Evolutionary conservation across 106 monocot species (phyloP).

Genomic region (Platanthera zijinensis): DNA sequence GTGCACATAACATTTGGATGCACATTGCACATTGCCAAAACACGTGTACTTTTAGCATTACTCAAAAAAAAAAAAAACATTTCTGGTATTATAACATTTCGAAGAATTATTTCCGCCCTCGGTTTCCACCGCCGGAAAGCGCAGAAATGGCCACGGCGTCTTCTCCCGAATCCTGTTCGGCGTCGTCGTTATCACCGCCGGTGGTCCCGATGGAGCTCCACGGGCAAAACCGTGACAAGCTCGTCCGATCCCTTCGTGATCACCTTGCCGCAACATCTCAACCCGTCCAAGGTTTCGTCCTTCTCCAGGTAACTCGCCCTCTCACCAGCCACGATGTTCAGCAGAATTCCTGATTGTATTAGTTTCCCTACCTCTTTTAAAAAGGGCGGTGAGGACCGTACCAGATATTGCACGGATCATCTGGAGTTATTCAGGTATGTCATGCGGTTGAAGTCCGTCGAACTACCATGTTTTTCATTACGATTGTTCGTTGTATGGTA

Average conservation of each 20-base stretch:
- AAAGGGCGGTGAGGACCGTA: slow-evolving; percentile 71
- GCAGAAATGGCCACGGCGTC: slow-evolving; percentile 13
- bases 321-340: not conserved
- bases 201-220: slow-evolving; percentile 53
- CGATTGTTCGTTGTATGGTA: not conserved
- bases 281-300: slow-evolving; percentile 42
- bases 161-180: not conserved
- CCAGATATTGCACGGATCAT: slow-evolving; percentile 78
- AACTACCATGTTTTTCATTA: not conserved
- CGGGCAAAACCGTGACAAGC: slow-evolving; percentile 44
- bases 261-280: slow-evolving; percentile 38
- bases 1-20: too few relatives aligned
- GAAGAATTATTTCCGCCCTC: not conserved
- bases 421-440: slow-evolving; percentile 54
- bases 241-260: slow-evolving; percentile 34
- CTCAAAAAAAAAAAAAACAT: too few relatives aligned
- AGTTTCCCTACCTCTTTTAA: not conserved
- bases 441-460: not conserved
- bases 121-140: not conserved
- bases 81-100: too few relatives aligned
- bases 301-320: slow-evolving; percentile 38
- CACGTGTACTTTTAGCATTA: too few relatives aligned
- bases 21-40: too few relatives aligned
- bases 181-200: slow-evolving; percentile 34
- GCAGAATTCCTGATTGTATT: not conserved